Evolutionary conservation across 1,139 yeast species (phyloP), one percentile per base, ranked within the genome.

Genomic region (Yamadazyma spencermartinsiae): DNA sequence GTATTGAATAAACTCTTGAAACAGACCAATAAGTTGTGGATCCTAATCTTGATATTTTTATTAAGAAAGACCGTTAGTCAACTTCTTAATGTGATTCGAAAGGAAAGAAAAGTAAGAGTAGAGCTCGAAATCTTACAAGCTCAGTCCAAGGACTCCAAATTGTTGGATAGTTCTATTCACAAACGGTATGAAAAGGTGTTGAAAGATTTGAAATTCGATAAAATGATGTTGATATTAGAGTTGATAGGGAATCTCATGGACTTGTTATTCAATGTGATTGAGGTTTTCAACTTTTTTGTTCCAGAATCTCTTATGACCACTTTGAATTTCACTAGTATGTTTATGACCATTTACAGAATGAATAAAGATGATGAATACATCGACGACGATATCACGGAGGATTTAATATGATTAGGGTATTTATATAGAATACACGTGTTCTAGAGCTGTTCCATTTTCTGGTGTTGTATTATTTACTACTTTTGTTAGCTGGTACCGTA

Each of bases 281-380:
- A 72, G 46, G 56, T 68, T 19, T 64, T 64, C 34, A 61, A 62
- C 2, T 43, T 68, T 31, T 56, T 54, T 1, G 65, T 71, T 10
- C 76, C 76, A 4, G 66, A 63, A 30, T 71, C 76, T 76, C 51
- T 69, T 35, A 70, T 71, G 76, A 63, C 60, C 44, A 39, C 52
- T 9, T 64, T 72, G 58, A 72, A 71, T 45, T 57, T 68, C 36
- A 63, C 74, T 24, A 68, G 75, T 46, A 71, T 72, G 76, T 63
- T 61, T 39, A 72, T 72, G 77, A 69, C 76, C 10, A 57, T 72
- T 31, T 72, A 72, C 58, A 68, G 77, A 59, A 72, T 72, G 77
- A 72, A 71, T 55, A 72, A 72, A 52, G 77, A 72, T 47, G 76
- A 72, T 44, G 77, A 72, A 53, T 72, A 72, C 45, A 49, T 63